Evolutionary conservation across 305 asterid species (phyloP).

Genomic region (Solanum aculeatissimum): DNA sequence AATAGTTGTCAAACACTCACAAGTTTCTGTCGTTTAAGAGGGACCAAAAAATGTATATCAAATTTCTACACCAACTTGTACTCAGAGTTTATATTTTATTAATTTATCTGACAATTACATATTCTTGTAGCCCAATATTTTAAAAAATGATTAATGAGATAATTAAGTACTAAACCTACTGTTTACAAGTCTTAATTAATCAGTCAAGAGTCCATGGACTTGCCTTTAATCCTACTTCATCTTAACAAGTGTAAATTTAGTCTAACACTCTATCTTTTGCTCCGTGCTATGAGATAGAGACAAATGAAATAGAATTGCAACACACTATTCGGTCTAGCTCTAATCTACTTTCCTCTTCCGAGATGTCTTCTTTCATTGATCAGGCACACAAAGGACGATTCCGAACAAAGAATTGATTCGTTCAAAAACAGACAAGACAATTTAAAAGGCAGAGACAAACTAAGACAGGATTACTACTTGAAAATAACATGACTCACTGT

Average conservation of each 20-base stretch:
- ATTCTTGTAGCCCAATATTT: neutral
- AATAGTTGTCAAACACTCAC: neutral
- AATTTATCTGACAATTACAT: neutral
- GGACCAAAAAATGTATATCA: neutral
- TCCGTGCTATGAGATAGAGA: no score
- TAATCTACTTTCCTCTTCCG: no score
- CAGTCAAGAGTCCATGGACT: conserved; percentile 10
- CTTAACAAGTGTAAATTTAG: neutral
- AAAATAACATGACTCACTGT: no score
- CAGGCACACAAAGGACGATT: no score
- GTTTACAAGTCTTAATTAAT: neutral
- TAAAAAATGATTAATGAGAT: neutral
- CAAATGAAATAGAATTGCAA: no score
- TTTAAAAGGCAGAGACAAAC: no score
- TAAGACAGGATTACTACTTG: no score
- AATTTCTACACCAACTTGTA: neutral
- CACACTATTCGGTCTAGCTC: no score
- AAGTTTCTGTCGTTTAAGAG: neutral
- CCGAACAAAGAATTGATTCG: no score
- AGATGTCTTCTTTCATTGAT: no score
- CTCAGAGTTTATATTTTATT: neutral
- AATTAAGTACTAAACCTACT: neutral
- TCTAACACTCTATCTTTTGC: neutral
- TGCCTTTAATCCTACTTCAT: conserved; percentile 20
- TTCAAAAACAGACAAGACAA: no score